A percentile compares a stretch with the other conserved stretches of the same genome.
Evolutionary conservation across 2,329 filamentous ascomycete genomes (phyloP).

Genomic region (Cercospora brassicicola): DNA sequence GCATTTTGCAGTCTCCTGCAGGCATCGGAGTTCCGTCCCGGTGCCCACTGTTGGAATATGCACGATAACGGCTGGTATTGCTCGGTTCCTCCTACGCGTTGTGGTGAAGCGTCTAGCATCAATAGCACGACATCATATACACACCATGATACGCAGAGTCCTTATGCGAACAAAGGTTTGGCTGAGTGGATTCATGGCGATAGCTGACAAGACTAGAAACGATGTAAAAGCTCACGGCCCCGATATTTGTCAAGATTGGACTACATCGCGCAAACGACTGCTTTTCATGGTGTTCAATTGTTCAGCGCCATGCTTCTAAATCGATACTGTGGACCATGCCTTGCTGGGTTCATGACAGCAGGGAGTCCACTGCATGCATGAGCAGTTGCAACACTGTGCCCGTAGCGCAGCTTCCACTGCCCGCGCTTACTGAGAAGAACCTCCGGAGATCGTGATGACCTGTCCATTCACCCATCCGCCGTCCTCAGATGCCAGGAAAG

Average conservation of each 20-base stretch:
- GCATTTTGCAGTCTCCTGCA: not conserved
- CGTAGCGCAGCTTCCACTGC: not conserved
- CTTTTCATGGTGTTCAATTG: not conserved
- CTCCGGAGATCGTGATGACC: conserved; percentile 47
- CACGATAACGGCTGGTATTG: not conserved
- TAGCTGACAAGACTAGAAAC: not conserved
- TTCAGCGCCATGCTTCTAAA: not conserved
- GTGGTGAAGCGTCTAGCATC: not conserved
- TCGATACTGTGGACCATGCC: not conserved
- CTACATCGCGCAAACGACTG: not conserved
- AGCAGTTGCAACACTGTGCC: not conserved
- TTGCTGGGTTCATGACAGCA: not conserved
- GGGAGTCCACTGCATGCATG: not conserved
- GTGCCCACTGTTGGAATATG: not conserved
- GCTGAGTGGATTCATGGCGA: not conserved
- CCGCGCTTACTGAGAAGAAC: conserved; percentile 40
- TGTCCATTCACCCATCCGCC: conserved; percentile 46
- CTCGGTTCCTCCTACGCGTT: not conserved
- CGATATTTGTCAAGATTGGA: not conserved
- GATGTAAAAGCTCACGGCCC: too few relatives aligned
- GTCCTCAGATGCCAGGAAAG: conserved; percentile 42
- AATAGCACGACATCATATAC: not conserved
- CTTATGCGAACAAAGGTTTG: not conserved
- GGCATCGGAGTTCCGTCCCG: not conserved
- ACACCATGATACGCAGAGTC: too few relatives aligned